phyloP scores from a whole-genome alignment of 2,329 filamentous ascomycete species.

The Cercospora sojina region DNA sequence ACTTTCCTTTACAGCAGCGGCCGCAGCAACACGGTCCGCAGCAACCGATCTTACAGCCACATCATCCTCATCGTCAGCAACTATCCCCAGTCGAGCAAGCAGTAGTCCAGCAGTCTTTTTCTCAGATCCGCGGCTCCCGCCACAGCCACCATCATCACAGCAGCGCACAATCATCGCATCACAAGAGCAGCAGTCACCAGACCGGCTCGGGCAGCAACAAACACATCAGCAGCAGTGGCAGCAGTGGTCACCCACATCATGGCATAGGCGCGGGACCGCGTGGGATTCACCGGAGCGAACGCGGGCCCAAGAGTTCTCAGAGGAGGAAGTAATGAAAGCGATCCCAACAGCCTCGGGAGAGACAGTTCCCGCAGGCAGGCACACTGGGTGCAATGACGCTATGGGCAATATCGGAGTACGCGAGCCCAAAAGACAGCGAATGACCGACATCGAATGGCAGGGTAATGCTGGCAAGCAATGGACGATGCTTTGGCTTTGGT shows the following conservation, averaged over 20 bases:
- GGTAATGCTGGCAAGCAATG: conserved; percentile 24
- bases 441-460: conserved; percentile 15
- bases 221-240: conserved; percentile 4
- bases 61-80: conserved; percentile 23
- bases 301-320: conserved; percentile 24
- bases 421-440: too few relatives aligned
- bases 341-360: neutral
- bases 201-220: conserved; percentile 12
- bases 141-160: conserved; percentile 19
- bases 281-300: conserved; percentile 22
- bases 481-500: conserved; percentile 26
- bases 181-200: conserved; percentile 12
- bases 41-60: conserved; percentile 12
- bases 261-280: conserved; percentile 25
- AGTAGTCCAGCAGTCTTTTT: conserved; percentile 28
- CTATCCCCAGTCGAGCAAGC: conserved; percentile 18
- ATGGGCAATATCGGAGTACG: neutral
- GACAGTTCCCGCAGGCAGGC: neutral
- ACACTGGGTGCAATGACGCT: neutral
- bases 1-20: conserved; percentile 17
- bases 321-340: conserved; percentile 22
- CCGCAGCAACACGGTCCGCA: neutral
- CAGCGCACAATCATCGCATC: conserved; percentile 12
- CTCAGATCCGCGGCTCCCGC: conserved; percentile 30
- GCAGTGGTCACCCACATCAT: conserved; percentile 10